Percentiles rank a stretch among this genome's conserved stretches.
These are phyloP conservation scores for Coriaria nepalensis DNA, from an alignment of 306 rosid species.

Conservation along the genomic window DNA sequence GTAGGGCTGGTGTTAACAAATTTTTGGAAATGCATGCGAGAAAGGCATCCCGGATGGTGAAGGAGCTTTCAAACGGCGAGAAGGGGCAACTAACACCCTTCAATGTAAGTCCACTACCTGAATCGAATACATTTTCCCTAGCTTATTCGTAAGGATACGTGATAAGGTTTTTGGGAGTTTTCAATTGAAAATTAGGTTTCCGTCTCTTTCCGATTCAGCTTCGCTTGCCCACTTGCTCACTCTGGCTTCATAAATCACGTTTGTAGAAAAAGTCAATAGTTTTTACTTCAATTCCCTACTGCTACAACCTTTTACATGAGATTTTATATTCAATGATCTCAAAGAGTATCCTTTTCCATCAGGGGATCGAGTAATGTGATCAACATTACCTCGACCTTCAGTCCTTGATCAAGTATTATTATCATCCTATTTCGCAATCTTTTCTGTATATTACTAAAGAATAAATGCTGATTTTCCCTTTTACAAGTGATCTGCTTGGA, in stretches of 20 bases:
- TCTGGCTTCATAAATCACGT: background rate
- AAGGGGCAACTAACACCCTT: constrained; percentile 59
- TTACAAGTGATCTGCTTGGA: background rate
- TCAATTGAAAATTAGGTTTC: background rate
- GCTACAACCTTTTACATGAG: background rate
- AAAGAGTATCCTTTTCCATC: constrained; percentile 34
- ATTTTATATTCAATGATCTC: constrained; percentile 6
- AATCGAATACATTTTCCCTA: background rate
- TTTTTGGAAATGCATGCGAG: constrained; percentile 51
- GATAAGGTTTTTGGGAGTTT: too few relatives aligned
- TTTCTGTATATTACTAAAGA: too few relatives aligned
- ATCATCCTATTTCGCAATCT: background rate
- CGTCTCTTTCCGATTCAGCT: background rate
- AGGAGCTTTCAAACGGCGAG: constrained; percentile 48
- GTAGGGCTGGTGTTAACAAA: too few relatives aligned
- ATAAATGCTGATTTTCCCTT: background rate
- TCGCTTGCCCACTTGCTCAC: background rate
- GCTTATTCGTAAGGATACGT: too few relatives aligned
- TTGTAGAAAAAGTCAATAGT: background rate
- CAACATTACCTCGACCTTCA: constrained; percentile 42
- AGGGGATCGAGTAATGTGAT: constrained; percentile 33
- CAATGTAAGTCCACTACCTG: constrained; percentile 31
- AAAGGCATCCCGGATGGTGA: constrained; percentile 64
- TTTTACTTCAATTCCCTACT: background rate
- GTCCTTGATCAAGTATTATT: constrained; percentile 28